These are phyloP conservation scores for Silene coronaria DNA, from an alignment of 179 eudicot species.

Conservation along the genomic window DNA sequence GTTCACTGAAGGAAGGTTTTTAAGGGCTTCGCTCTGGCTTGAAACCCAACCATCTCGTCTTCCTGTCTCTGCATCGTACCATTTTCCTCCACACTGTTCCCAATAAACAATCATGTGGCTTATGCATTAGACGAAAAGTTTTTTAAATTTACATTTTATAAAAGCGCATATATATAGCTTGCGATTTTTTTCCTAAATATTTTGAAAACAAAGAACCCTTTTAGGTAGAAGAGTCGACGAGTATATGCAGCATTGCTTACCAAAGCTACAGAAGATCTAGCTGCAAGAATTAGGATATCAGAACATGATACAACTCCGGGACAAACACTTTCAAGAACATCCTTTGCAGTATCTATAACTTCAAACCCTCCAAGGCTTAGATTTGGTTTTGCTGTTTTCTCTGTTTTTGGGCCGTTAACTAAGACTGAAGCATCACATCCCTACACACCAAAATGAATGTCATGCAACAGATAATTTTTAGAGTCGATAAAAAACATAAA, in stretches of 20 bases:
- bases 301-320: conserved; percentile 51
- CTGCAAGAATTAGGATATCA: conserved; percentile 31
- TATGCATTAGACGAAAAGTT: too few relatives aligned
- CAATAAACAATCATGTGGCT: neutral
- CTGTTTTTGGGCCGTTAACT: conserved; percentile 25
- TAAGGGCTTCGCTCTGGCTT: conserved; percentile 11
- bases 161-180: too few relatives aligned
- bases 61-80: conserved; percentile 30
- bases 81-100: conserved; percentile 28
- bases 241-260: conserved; percentile 10
- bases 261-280: conserved; percentile 34
- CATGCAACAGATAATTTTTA: neutral
- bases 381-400: conserved; percentile 36
- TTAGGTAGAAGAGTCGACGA: neutral
- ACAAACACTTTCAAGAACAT: conserved; percentile 33
- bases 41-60: conserved; percentile 35
- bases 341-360: conserved; percentile 31
- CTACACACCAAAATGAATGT: conserved; percentile 14
- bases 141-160: too few relatives aligned
- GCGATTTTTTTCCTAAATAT: too few relatives aligned
- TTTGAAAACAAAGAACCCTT: too few relatives aligned
- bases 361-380: conserved; percentile 29
- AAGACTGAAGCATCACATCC: conserved; percentile 44
- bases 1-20: conserved; percentile 21
- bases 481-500: neutral